Evolutionary conservation across 768 basidiomycete species (phyloP), one percentile per base, ranked within the genome.

Genomic region (Tricholoma bakamatsutake): DNA sequence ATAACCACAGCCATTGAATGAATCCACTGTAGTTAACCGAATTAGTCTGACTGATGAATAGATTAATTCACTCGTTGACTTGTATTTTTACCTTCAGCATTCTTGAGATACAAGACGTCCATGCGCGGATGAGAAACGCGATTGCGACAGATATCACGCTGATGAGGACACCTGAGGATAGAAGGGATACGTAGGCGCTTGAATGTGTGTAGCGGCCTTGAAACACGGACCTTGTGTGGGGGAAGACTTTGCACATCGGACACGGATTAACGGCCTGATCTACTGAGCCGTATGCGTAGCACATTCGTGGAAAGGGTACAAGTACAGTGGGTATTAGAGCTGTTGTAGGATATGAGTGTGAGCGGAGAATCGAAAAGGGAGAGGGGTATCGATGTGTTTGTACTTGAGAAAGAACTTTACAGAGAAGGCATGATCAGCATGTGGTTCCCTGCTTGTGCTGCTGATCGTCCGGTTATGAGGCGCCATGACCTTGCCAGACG

Each of bases 171-270:
- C 61, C 90, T 91, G 63, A 54, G 40, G 59, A 56, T 53, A 53
- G 11, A 27, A 54, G 58, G 57, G 39, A 57, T 67, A 65, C 61
- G 64, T 63, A 57, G 58, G 61, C 27, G 60, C 30, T 31, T 18
- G 60, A 17, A 33, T 42, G 4, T 34, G 21, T 21, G 51, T 51
- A 54, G 47, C 57, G 45, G 34, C 56, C 53, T 50, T 40, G 54
- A n/a, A 54, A 50, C 56, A 62, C 63, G 18, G 64, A 86, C 87
- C 82, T 84, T 61, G 80, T 65, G 72, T 85, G 69, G 67, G 84
- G 74, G 75, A 86, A 90, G 61, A 90, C 87, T 75, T 83, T 87
- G 80, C 90, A 91, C 88, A 92, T 90, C 3, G 88, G 86, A 67
- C 90, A 92, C 56, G 80, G 78, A 56, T 77, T 77, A 46, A 80